Evolutionary conservation across 805 yeast genomes (phyloP).

Genomic region (Metschnikowia koreensis): DNA sequence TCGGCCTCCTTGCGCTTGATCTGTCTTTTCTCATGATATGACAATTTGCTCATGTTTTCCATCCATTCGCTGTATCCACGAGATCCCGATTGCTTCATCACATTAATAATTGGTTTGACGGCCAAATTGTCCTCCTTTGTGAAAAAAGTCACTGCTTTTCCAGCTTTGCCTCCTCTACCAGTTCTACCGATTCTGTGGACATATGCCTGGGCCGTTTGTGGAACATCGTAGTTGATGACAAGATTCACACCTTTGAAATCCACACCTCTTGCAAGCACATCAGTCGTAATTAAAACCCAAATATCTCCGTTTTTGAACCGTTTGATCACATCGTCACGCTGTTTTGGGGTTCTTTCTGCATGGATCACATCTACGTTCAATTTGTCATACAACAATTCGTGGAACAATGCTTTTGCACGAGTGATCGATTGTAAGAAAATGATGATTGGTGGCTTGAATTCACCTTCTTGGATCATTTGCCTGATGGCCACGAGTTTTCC

Average conservation of each 20-base stretch:
- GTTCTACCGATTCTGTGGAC: constrained; percentile 99
- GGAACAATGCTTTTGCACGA: constrained; percentile 93
- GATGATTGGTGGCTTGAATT: constrained; percentile 87
- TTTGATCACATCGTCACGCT: constrained; percentile 81
- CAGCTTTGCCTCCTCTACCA: constrained; percentile 88
- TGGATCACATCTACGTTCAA: constrained; percentile 94
- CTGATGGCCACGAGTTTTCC: constrained; percentile 93
- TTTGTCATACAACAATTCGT: constrained; percentile 87
- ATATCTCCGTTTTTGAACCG: constrained; percentile 85
- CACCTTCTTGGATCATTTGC: constrained; percentile 80
- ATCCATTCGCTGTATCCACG: constrained; percentile 77
- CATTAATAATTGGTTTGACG: constrained; percentile 83
- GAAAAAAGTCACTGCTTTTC: constrained; percentile 87
- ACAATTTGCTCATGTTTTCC: constrained; percentile 63
- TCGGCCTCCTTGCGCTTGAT: constrained; percentile 57
- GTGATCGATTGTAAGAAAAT: constrained; percentile 89
- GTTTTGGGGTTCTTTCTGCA: constrained; percentile 87
- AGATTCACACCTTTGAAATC: constrained; percentile 94
- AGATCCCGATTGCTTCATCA: constrained; percentile 90
- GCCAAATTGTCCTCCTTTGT: constrained; percentile 82
- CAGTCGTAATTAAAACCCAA: constrained; percentile 97
- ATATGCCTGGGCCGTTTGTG: constrained; percentile 88
- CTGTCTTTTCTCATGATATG: constrained; percentile 58
- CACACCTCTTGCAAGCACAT: constrained; percentile 93
- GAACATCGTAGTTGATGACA: constrained; percentile 95